Percentiles rank a stretch among this genome's conserved stretches.
phyloP scores from a whole-genome alignment of 1,284 basidiomycete species.

The Leccinum griseonigrum region DNA sequence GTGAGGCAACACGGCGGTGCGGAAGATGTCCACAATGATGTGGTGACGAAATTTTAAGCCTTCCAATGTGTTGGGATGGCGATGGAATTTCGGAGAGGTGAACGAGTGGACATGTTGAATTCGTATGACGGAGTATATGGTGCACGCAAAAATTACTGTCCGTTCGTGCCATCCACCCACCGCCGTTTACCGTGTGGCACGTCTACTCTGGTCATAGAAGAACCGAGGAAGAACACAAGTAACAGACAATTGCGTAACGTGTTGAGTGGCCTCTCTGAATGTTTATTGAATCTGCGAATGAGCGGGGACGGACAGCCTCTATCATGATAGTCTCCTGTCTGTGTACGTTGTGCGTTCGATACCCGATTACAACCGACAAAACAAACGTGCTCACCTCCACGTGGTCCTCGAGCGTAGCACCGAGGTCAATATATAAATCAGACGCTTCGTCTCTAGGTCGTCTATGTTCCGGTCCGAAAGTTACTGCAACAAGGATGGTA shows the following conservation, averaged over 20 bases:
- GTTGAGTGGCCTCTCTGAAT: slow-evolving; percentile 86
- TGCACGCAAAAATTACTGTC: background rate
- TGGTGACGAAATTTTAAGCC: slow-evolving; percentile 25
- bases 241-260: slow-evolving; percentile 38
- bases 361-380: background rate
- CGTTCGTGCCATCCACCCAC: slow-evolving; percentile 43
- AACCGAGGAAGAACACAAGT: background rate
- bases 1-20: slow-evolving; percentile 18
- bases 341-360: background rate
- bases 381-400: background rate
- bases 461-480: background rate
- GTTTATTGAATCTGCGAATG: slow-evolving; percentile 97
- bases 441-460: background rate
- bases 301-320: slow-evolving; percentile 92
- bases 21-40: slow-evolving; percentile 24
- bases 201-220: slow-evolving; percentile 47
- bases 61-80: slow-evolving; percentile 12
- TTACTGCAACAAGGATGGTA: background rate
- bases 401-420: background rate
- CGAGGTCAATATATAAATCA: background rate
- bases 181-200: slow-evolving; percentile 55
- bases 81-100: background rate
- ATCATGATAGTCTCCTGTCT: slow-evolving; percentile 92
- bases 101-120: slow-evolving; percentile 7
- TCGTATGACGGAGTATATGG: background rate